Base-by-base conservation (phyloP, 495 filamentous ascomycete genomes). In the Talaromyces ruber region DNA sequence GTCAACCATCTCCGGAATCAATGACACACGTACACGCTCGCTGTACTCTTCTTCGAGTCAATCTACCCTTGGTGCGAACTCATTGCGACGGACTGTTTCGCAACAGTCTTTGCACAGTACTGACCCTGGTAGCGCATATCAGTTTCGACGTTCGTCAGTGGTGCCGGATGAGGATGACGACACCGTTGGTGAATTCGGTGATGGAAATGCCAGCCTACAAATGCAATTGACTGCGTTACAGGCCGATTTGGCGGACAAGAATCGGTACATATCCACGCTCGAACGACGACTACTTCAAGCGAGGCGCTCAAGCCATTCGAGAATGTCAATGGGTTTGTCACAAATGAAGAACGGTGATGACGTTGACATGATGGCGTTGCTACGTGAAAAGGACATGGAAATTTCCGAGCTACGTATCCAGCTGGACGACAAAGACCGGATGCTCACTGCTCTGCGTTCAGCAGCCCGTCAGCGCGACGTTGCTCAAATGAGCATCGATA, bases 401-500 rank as follows among this genome's bases (percentile, higher is more conserved):
- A 97, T 98, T 67, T 85, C 88, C 29, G 93, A 96, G 66, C 84
- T 98, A 29, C 84, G 92, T 14, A 88, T 92, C 24, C 86, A 91
- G 62, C 82, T 98, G 2, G 94, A 98, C 66, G 95, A 98, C 75
- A 97, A 98, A 68, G 93, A 97, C 68, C 84, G 87, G 16, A 98
- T 98, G 95, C 79, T 98, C 28, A 77, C 86, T 16, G 94, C 94
- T 0, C 80, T 98, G 51, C 86, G 92, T n/a, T 93, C 82, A 56
- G 91, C 93, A 7, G 86, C 92, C 18, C 82, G 92, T 37, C 94
- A 96, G 63, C 83, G 94, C 29, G 94, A 98, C 53, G 81, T 87
- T 21, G 92, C 93, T n/a, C 90, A 88, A 47, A 64, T 80, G n/a
- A 74, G 78, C 4, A 68, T 72, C 24, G 79, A 84, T 45, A 64